These are phyloP conservation scores for Mycena galopus DNA, from an alignment of 768 basidiomycete species.

Conservation along the genomic window DNA sequence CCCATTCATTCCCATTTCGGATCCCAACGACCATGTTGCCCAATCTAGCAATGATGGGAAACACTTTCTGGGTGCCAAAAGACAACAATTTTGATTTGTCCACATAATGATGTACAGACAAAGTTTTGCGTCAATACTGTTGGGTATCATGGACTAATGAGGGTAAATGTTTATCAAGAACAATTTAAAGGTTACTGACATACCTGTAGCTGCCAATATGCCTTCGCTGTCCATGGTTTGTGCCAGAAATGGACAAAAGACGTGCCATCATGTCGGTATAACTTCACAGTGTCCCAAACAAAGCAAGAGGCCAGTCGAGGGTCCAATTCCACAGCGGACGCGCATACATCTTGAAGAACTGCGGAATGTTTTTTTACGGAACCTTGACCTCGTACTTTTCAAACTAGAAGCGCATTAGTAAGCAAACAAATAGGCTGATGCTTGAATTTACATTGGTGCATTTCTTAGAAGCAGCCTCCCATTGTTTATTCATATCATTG, in stretches of 20 bases:
- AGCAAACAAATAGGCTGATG: no score
- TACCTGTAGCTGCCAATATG: background rate
- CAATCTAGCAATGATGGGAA: slow-evolving; percentile 51
- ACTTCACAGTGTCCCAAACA: background rate
- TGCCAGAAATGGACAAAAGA: background rate
- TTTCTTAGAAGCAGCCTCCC: background rate
- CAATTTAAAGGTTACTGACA: background rate
- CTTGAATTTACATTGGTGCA: background rate
- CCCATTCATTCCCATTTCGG: slow-evolving; percentile 49
- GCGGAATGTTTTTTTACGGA: background rate
- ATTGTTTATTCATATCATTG: background rate
- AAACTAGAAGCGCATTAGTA: background rate
- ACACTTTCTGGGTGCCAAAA: slow-evolving; percentile 54
- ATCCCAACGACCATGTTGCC: slow-evolving; percentile 49
- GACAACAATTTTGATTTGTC: slow-evolving; percentile 55
- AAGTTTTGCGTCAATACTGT: slow-evolving; percentile 43
- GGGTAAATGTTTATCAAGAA: no score
- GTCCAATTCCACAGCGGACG: background rate
- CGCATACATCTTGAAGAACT: background rate
- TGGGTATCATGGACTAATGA: no score
- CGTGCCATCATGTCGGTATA: background rate
- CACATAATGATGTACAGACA: slow-evolving; percentile 54
- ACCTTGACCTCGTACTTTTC: background rate
- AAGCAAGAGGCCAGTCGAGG: background rate
- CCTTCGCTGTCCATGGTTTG: background rate